Percentiles rank a stretch among this genome's conserved stretches.
Evolutionary conservation across 805 yeast species (phyloP).

Genomic region (Teunomyces stri): DNA sequence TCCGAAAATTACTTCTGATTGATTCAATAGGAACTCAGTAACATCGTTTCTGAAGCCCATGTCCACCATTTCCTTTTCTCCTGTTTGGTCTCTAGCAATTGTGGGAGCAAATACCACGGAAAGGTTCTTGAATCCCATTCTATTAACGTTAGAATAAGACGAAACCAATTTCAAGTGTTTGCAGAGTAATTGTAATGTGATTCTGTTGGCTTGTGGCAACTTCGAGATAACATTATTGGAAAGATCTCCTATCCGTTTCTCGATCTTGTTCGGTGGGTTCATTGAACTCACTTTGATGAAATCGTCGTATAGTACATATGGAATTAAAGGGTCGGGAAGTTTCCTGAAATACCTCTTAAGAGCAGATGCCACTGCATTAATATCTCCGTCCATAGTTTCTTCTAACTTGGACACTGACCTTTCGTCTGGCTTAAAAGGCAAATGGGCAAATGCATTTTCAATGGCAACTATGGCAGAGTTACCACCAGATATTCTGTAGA

Average conservation of each 20-base stretch:
- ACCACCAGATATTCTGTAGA: slow-evolving; percentile 88
- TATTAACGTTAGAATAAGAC: slow-evolving; percentile 50
- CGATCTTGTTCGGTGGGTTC: slow-evolving; percentile 20
- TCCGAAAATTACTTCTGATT: slow-evolving; percentile 41
- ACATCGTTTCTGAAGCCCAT: slow-evolving; percentile 77
- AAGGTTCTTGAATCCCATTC: slow-evolving; percentile 81
- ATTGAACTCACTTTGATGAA: slow-evolving; percentile 54
- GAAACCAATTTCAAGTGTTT: slow-evolving; percentile 66
- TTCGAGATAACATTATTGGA: slow-evolving; percentile 38
- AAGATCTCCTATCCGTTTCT: slow-evolving; percentile 43
- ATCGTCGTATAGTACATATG: slow-evolving; percentile 64
- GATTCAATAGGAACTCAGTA: slow-evolving; percentile 66
- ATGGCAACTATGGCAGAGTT: slow-evolving; percentile 59
- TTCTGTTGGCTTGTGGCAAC: slow-evolving; percentile 68
- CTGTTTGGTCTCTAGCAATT: slow-evolving; percentile 70
- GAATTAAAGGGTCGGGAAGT: slow-evolving; percentile 81
- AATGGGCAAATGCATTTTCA: slow-evolving; percentile 39
- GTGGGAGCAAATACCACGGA: slow-evolving; percentile 96
- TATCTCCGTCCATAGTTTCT: slow-evolving; percentile 57
- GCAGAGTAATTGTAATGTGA: slow-evolving; percentile 53
- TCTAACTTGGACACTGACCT: slow-evolving; percentile 28
- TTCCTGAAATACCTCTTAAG: slow-evolving; percentile 83
- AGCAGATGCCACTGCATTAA: slow-evolving; percentile 83
- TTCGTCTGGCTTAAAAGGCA: slow-evolving; percentile 29
- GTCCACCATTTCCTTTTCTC: slow-evolving; percentile 80